Base-by-base conservation (phyloP, 2,329 filamentous ascomycete species). In the Fusarium sp. region DNA sequence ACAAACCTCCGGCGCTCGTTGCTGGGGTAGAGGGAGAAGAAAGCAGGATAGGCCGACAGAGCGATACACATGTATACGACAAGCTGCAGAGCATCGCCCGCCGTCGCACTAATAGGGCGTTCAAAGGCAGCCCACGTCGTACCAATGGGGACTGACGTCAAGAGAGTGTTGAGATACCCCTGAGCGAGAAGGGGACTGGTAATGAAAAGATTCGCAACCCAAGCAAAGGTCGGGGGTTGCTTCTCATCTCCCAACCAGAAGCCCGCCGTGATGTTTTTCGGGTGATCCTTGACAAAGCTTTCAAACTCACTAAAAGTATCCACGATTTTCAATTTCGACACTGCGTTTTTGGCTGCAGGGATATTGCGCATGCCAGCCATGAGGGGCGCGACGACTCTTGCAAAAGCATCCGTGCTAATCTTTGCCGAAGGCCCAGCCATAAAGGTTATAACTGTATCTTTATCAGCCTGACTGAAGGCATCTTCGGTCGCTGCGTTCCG, bases 11-110 rank as follows among this genome's bases (percentile, higher is more conserved):
- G 83, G 25, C 93, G 86, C 78, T 97, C 94, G 27, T 91, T 83
- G n/a, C 93, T 97, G 0, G 93, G 92, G 75, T 97, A 97, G 4
- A 97, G 82, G 0, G 92, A 88, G 73, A 97, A 96, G 82, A 97
- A 94, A 13, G 91, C 93, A 1, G 94, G 93, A 73, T 91, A 96
- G 1, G 90, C 89, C 6, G 87, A 85, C 79, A 96, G 89, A 1
- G 90, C 92, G 8, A 97, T 84, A 13, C 91, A 89, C 76, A 96
- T 91, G 79, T 97, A 97, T 8, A 92, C 83, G 40, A 95, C 87
- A 16, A 97, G 83, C 76, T 96, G 92, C 23, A 97, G 80, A 0
- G 90, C 89, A 55, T 94, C 84, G 18, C 92, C 92, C 8, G 89
- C 87, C 18, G 83, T 83, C 0, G 91, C 88, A 25, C 86, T 82